Percentiles rank a stretch among this genome's conserved stretches.
These are phyloP conservation scores for Colletotrichum karsti DNA, from an alignment of 2,329 filamentous ascomycete genomes.

Conservation along the genomic window DNA sequence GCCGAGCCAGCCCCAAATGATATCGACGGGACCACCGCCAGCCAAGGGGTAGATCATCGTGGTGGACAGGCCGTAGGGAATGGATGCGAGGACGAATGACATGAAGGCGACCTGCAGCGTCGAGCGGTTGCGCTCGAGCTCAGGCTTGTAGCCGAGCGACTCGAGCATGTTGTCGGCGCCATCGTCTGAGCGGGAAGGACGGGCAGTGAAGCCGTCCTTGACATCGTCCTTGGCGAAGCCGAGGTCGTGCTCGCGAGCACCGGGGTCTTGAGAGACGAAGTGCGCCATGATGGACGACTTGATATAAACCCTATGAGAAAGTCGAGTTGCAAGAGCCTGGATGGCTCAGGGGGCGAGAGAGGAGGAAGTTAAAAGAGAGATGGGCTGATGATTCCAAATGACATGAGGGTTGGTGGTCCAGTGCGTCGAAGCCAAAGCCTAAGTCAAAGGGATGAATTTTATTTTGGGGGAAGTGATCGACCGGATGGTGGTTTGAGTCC, in stretches of 20 bases:
- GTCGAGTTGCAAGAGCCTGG: not conserved
- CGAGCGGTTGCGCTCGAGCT: constrained; percentile 71
- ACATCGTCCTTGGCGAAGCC: constrained; percentile 20
- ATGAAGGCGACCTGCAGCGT: constrained; percentile 78
- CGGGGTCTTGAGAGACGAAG: constrained; percentile 30
- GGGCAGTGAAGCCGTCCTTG: constrained; percentile 28
- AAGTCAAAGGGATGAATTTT: constrained; percentile 12
- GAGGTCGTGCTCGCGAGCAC: constrained; percentile 27
- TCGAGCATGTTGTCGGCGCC: constrained; percentile 68
- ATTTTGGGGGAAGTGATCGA: constrained; percentile 4
- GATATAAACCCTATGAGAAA: not conserved
- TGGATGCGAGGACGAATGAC: constrained; percentile 79
- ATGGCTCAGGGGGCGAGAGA: not conserved
- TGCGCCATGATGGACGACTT: constrained; percentile 14
- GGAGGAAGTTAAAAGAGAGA: constrained; percentile 4
- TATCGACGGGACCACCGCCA: constrained; percentile 72
- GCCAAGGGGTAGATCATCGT: constrained; percentile 74
- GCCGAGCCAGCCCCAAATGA: constrained; percentile 77
- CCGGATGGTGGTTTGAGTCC: not conserved
- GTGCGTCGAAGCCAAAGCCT: not conserved
- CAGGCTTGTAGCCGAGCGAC: constrained; percentile 72
- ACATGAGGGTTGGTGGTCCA: constrained; percentile 20
- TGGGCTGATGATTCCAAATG: constrained; percentile 4
- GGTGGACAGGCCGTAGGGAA: constrained; percentile 78
- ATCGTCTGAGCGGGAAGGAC: constrained; percentile 35